These are phyloP conservation scores for Aphanomyces stellatus DNA, from an alignment of 352 stramenopile species.

Conservation along the genomic window DNA sequence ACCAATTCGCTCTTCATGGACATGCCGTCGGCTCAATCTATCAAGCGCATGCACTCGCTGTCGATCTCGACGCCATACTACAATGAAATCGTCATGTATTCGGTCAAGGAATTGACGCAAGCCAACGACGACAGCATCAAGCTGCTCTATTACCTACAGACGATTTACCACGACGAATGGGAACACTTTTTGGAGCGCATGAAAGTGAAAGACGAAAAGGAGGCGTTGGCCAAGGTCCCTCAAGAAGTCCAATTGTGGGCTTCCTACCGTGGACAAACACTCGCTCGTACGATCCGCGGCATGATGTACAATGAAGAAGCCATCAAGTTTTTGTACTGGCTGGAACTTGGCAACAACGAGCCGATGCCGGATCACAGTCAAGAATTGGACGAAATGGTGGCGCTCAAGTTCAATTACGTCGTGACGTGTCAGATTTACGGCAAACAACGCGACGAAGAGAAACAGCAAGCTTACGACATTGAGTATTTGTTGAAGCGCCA, in stretches of 20 bases:
- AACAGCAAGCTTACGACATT: constrained; percentile 62
- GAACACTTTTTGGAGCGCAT: constrained; percentile 74
- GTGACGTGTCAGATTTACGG: constrained; percentile 86
- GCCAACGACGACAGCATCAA: constrained; percentile 91
- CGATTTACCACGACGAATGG: constrained; percentile 83
- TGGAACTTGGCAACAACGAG: constrained; percentile 82
- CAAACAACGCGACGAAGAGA: constrained; percentile 78
- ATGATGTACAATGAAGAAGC: constrained; percentile 88
- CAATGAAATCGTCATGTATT: constrained; percentile 87
- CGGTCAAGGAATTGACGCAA: constrained; percentile 65
- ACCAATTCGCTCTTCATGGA: constrained; percentile 86
- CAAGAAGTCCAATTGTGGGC: constrained; percentile 80
- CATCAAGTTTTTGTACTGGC: constrained; percentile 78
- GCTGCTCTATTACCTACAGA: constrained; percentile 93
- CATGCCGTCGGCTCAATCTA: constrained; percentile 76
- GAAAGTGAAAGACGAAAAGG: constrained; percentile 66
- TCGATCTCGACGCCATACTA: constrained; percentile 83
- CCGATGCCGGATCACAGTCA: constrained; percentile 72
- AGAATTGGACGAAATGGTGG: constrained; percentile 70
- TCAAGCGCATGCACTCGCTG: constrained; percentile 80
- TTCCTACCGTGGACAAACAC: constrained; percentile 76
- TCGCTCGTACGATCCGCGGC: constrained; percentile 69
- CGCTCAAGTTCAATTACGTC: constrained; percentile 85
- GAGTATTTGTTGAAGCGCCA: constrained; percentile 78
- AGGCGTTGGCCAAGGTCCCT: constrained; percentile 67